Percentiles rank a stretch among this genome's conserved stretches.
phyloP scores from a whole-genome alignment of 768 basidiomycete genomes.

The Steccherinum ochraceum region DNA sequence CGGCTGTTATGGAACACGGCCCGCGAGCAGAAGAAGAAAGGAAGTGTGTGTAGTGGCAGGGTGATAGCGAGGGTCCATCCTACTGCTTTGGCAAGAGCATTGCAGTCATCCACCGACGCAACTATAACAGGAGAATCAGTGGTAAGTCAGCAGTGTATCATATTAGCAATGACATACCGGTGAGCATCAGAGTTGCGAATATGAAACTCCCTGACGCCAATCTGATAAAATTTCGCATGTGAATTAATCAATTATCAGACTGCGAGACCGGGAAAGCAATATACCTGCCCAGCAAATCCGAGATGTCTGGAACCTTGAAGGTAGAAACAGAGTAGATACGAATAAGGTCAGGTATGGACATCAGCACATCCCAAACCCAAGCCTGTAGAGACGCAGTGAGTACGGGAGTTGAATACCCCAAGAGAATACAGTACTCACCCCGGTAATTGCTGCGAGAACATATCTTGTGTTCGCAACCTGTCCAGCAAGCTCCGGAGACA shows the following conservation, averaged over 20 bases:
- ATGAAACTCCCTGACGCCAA: background rate
- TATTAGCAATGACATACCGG: background rate
- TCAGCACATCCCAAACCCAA: background rate
- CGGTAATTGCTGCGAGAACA: background rate
- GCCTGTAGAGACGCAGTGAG: background rate
- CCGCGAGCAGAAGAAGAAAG: background rate
- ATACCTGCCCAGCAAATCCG: background rate
- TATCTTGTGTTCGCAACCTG: background rate
- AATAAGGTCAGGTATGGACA: background rate
- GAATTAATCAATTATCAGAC: background rate
- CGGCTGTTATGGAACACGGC: background rate
- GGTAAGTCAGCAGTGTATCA: no score
- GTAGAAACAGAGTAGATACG: background rate
- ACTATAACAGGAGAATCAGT: no score
- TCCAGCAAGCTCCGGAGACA: background rate
- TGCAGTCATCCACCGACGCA: background rate
- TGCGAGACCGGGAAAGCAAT: no score
- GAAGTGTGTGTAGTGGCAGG: background rate
- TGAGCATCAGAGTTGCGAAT: background rate
- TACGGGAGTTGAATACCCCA: background rate
- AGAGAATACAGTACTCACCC: background rate
- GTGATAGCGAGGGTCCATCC: background rate
- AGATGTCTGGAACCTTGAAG: background rate
- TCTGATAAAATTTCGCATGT: background rate
- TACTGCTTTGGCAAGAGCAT: background rate